Conservation (phyloP, 176 grass and related monocot species). For the Phoenix roebelenii region DNA sequence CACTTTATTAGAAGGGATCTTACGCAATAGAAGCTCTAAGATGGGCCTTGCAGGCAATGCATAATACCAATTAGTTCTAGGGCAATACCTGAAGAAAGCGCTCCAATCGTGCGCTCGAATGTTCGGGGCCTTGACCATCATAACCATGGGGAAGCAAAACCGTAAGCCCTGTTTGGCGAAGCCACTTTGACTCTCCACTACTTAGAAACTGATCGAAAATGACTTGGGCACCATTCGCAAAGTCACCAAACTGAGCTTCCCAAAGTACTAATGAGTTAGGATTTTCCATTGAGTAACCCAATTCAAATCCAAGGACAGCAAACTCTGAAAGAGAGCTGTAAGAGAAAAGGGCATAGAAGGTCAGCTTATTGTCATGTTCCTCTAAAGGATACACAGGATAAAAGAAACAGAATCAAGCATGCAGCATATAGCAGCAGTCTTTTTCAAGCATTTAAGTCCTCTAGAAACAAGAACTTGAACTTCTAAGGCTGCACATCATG, state of each 20-base stretch:
- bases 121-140: conserved; percentile 19
- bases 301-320: conserved; percentile 16
- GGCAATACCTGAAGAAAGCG: conserved; percentile 10
- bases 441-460: too few species aligned
- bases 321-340: conserved; percentile 19
- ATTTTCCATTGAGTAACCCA: conserved; percentile 19
- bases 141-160: conserved; percentile 18
- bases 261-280: conserved; percentile 18
- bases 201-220: conserved; percentile 19
- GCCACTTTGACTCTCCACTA: conserved; percentile 18
- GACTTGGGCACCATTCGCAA: conserved; percentile 16
- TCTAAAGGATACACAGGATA: too few species aligned
- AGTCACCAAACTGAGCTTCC: conserved; percentile 20
- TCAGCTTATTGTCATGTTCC: neutral
- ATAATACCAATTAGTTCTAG: neutral
- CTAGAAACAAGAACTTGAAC: too few species aligned
- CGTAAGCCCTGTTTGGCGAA: conserved; percentile 17
- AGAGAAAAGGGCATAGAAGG: neutral
- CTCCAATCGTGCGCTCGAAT: conserved; percentile 13
- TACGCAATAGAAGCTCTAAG: too few species aligned
- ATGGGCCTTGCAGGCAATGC: too few species aligned
- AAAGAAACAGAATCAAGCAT: too few species aligned
- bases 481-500: too few species aligned
- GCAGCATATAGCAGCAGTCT: too few species aligned
- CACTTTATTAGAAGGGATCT: too few species aligned